Percentiles rank a stretch among this genome's conserved stretches.
Evolutionary conservation across 2,329 filamentous ascomycete species (phyloP).

Genomic region (Tolypocladium tundrense): DNA sequence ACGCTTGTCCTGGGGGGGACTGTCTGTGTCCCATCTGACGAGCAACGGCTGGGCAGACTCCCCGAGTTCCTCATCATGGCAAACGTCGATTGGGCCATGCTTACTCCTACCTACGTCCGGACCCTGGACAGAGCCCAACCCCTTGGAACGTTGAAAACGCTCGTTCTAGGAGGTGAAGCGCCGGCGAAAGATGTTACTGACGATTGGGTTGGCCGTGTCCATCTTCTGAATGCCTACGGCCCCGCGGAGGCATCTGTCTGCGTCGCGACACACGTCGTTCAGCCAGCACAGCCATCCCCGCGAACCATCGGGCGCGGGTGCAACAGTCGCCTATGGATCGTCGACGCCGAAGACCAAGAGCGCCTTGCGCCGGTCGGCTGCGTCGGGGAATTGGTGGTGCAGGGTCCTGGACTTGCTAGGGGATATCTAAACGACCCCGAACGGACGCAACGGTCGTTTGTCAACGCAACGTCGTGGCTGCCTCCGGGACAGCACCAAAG

Average conservation of each 20-base stretch:
- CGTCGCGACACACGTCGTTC: not conserved
- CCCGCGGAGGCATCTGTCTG: not conserved
- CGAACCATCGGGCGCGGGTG: not conserved
- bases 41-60: constrained; percentile 4
- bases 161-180: not conserved
- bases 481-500: not conserved
- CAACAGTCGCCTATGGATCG: not conserved
- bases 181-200: not conserved
- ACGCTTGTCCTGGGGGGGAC: constrained; percentile 9
- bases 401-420: not conserved
- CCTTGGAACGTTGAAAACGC: too few species aligned
- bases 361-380: not conserved
- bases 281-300: not conserved
- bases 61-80: too few species aligned
- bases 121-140: not conserved
- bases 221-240: not conserved
- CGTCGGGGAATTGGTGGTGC: not conserved
- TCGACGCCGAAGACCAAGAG: not conserved
- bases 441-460: not conserved
- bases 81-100: too few species aligned
- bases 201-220: not conserved
- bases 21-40: constrained; percentile 11
- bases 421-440: not conserved
- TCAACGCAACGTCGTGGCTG: not conserved
- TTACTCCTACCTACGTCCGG: too few species aligned